Conservation (phyloP, 768 basidiomycete genomes). For the Calocera viscosa region DNA sequence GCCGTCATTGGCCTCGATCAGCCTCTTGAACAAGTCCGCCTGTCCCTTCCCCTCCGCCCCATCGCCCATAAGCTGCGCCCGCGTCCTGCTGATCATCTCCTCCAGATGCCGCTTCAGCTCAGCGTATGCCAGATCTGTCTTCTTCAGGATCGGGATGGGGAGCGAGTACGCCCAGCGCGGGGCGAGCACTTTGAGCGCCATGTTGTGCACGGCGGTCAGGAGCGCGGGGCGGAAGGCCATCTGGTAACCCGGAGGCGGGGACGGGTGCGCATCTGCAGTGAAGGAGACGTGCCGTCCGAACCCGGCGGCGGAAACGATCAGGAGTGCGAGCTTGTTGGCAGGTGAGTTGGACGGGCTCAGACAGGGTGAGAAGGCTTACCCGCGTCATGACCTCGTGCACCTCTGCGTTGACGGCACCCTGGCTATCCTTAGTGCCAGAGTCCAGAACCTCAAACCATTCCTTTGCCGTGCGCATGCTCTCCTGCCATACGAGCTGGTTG, state of each 20-base stretch:
- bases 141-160: slow-evolving; percentile 27
- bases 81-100: slow-evolving; percentile 32
- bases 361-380: background rate
- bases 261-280: slow-evolving; percentile 22
- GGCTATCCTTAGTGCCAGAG: background rate
- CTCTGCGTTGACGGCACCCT: background rate
- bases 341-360: background rate
- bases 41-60: slow-evolving; percentile 20
- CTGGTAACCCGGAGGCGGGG: slow-evolving; percentile 24
- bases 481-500: slow-evolving; percentile 39
- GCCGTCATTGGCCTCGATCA: slow-evolving; percentile 36
- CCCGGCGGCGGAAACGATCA: slow-evolving; percentile 31
- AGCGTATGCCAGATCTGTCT: slow-evolving; percentile 27
- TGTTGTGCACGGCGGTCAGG: slow-evolving; percentile 14
- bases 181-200: slow-evolving; percentile 18
- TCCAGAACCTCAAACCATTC: slow-evolving; percentile 37
- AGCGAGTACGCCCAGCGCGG: slow-evolving; percentile 19
- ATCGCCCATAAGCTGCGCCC: slow-evolving; percentile 17
- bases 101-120: slow-evolving; percentile 33
- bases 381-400: slow-evolving; percentile 6
- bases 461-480: slow-evolving; percentile 30
- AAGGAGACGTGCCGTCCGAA: slow-evolving; percentile 33
- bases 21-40: slow-evolving; percentile 33
- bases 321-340: slow-evolving; percentile 23
- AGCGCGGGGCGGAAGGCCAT: slow-evolving; percentile 32